Base-by-base conservation (phyloP, 2,329 filamentous ascomycete species). In the Fusarium euwallaceae region DNA sequence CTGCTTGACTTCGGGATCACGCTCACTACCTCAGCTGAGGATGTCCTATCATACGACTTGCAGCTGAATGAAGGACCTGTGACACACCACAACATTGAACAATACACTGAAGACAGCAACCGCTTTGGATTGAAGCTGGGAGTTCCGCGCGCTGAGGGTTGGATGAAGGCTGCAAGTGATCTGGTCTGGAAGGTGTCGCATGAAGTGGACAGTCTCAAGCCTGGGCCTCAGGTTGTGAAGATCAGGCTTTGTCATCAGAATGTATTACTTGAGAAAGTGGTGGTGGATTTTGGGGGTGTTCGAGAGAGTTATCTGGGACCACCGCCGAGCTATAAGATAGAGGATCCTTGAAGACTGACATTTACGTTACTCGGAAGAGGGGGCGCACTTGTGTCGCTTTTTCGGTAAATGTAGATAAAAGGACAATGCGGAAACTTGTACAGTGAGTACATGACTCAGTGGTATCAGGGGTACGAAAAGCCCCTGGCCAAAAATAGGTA, bases 261-360 rank as follows among this genome's bases (percentile, higher is more conserved):
- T 2, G 53, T 78, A 39, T 12, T 78, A 6, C 36, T 78, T 6
- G 75, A 78, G 27, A 78, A 78, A 41, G 51, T 76, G 11, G 67
- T 78, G 1, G 7, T 78, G 20, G 39, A 76, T 37, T 67, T 58
- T 2, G 70, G 72, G 0, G 72, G 66, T 69, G 6, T 45, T 27
- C 10, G 16, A 2, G 51, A 69, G 0, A 77, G 71, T 16, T 78
- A 78, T 8, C 29, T 78, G 0, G 76, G 75, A 0, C 76, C 76
- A 0, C 70, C 76, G 0, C 14, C 36, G 1, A 69, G 71, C 1
- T n/a, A 7, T 2, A 17, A 45, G 24, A 24, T 53, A 10, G 34
- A 34, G 43, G 22, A 37, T 34, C 2, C n/a, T 36, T 22, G n/a
- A 4, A 36, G 10, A 2, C 10, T 7, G 10, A 2, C 10, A 4